These are phyloP conservation scores for Kalaharituber pfeilii DNA, from an alignment of 2,329 filamentous ascomycete genomes.

Conservation along the genomic window DNA sequence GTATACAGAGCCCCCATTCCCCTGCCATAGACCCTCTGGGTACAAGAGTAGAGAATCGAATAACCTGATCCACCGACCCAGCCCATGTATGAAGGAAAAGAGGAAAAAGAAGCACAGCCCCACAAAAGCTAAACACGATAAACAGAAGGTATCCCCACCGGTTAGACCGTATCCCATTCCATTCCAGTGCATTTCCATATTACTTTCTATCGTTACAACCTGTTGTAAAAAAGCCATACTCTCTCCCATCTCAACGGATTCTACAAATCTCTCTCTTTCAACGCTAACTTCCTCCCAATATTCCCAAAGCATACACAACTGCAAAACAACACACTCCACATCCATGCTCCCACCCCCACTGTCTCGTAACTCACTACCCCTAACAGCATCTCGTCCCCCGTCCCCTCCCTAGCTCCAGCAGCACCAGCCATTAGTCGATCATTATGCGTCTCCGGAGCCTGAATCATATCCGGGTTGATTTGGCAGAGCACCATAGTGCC, in stretches of 20 bases:
- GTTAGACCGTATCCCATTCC: no score
- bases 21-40: no score
- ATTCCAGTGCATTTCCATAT: not conserved
- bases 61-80: not conserved
- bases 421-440: conserved; percentile 25
- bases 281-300: conserved; percentile 65
- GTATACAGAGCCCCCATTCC: not conserved
- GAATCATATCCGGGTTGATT: conserved; percentile 62
- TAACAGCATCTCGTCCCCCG: conserved; percentile 29
- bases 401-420: conserved; percentile 24
- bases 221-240: not conserved
- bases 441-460: conserved; percentile 39
- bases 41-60: not conserved
- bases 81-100: no score
- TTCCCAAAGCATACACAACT: conserved; percentile 93
- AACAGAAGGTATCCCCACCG: no score
- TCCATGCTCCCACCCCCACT: conserved; percentile 65
- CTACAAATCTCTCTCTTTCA: conserved; percentile 25
- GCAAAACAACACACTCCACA: conserved; percentile 84
- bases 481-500: conserved; percentile 60
- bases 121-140: no score
- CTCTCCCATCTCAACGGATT: no score
- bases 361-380: conserved; percentile 44
- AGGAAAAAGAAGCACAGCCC: no score
- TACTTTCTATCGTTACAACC: not conserved